Base-by-base conservation (phyloP, 2,329 filamentous ascomycete genomes). In the Sarocladiaceae sp. region DNA sequence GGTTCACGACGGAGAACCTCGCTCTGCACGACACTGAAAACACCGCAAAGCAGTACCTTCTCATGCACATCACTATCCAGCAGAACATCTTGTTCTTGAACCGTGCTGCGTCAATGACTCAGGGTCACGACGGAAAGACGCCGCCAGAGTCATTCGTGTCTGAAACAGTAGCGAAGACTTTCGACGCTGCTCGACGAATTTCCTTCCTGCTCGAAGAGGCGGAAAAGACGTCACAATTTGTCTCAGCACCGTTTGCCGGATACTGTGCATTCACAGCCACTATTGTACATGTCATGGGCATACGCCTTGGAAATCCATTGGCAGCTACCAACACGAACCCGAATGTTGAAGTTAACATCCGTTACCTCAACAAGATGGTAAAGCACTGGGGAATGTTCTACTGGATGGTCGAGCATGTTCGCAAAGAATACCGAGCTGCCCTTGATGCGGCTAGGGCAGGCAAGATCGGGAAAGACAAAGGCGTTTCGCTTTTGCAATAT, bases 301-400 rank as follows among this genome's bases (percentile, higher is more conserved):
- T 95, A 3, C 95, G 96, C 64, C 94, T 90, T 3, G 89, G 90
- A 56, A 92, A 95, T 58, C 73, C 82, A 11, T 78, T 95, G 48
- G 89, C 96, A 65, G 79, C 81, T 12, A 80, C 82, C 8, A 28
- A 50, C 20, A 90, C 90, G 8, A 96, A 95, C 70, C 83, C 85
- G 57, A 92, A 96, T 62, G 75, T 97, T 15, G 84, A 88, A 1
- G 88, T 86, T 57, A 97, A 96, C 58, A 87, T 97, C 61, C 89
- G 87, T 62, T 97, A 94, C 61, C 72, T 99, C 40, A 87, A 87
- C 52, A 94, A 90, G 69, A 96, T 97, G 89, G 97, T 96, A 75
- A 89, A 89, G 55, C 92, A 94, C 62, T 99, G 94, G 94, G 94
- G 93, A 55, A 96, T 97, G 87, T 97, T 97, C 64, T 90, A 96